These are phyloP conservation scores for Circinella umbellata DNA, from an alignment of 371 early-diverging fungal genomes.

Conservation along the genomic window DNA sequence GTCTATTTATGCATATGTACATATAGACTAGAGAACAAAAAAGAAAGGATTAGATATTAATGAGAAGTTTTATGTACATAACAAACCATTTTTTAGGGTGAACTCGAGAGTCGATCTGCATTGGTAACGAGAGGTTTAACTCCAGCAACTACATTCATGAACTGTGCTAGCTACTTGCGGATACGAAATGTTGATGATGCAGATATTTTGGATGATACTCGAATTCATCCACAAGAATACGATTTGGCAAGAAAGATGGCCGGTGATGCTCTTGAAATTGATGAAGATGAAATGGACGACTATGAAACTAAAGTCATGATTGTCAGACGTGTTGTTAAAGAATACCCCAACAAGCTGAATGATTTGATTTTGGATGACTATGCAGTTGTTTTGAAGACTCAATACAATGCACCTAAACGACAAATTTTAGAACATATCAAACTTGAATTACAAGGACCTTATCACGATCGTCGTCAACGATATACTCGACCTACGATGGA, in stretches of 20 bases:
- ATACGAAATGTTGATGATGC: slow-evolving; percentile 64
- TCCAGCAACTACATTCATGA: slow-evolving; percentile 86
- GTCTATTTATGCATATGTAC: not conserved
- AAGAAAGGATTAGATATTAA: slow-evolving; percentile 6
- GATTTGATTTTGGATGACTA: slow-evolving; percentile 91
- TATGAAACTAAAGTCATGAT: slow-evolving; percentile 56
- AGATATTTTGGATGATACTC: slow-evolving; percentile 91
- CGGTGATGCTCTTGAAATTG: slow-evolving; percentile 94
- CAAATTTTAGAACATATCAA: slow-evolving; percentile 86
- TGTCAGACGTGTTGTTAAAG: slow-evolving; percentile 83
- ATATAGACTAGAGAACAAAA: not conserved
- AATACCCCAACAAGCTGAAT: slow-evolving; percentile 80
- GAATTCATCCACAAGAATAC: slow-evolving; percentile 97
- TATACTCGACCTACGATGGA: slow-evolving; percentile 68
- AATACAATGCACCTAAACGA: slow-evolving; percentile 77
- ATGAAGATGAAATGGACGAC: slow-evolving; percentile 82
- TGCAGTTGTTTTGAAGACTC: slow-evolving; percentile 80
- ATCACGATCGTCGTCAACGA: slow-evolving; percentile 73
- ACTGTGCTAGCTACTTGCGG: slow-evolving; percentile 91
- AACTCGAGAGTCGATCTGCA: slow-evolving; percentile 70
- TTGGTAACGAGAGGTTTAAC: slow-evolving; percentile 72
- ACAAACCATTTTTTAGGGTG: slow-evolving; percentile 23
- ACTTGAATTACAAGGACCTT: slow-evolving; percentile 86
- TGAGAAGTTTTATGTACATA: not conserved
- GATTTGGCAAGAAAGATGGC: slow-evolving; percentile 97